Base-by-base conservation (phyloP, 73 alveolate species). In the Durusdinium trenchii region DNA sequence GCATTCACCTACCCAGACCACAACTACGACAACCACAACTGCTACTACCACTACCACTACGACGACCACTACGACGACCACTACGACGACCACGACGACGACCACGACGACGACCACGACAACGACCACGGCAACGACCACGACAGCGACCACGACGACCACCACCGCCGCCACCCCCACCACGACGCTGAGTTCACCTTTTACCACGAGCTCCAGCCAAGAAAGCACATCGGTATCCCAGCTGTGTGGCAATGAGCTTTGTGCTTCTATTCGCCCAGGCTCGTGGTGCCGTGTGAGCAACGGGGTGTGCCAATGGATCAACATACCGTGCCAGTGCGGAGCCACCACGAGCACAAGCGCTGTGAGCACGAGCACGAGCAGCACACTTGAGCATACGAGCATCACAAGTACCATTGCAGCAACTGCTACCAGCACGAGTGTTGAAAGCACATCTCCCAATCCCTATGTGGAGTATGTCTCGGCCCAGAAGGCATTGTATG, bases 221-320 rank as follows among this genome's bases (percentile, higher is more conserved):
- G 40, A 30, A 64, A 40, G 43, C 78, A 14, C 78, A 64, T 20
- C 35, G 40, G 78, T 20, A 64, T 64, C 40, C 40, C 78, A 14
- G 35, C 78, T 64, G 5, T 83, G 94, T 51, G 94, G 94, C 40
- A 75, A 83, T 50, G 75, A 48, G 94, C 94, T 83, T 51, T 83
- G 94, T 36, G 18, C 35, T 9, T 51, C 75, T 36, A 38, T n/a
- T 32, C 75, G 75, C 51, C 75, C 94, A 47, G 94, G 94, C 61
- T 83, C 94, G n/a, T 83, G 94, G 94, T 83, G 94, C 75, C 32
- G 40, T 23, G 76, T 38, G 40, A 83, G 40, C 45, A 61, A 61
- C 9, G 94, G 61, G 36, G 79, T 35, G 32, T 60, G 94, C 45
- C 94, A 83, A 42, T 83, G 94, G 94, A 83, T 51, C 61, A 61